Conservation (phyloP, 2,329 filamentous ascomycete species). For the Alternaria ventricosa region DNA sequence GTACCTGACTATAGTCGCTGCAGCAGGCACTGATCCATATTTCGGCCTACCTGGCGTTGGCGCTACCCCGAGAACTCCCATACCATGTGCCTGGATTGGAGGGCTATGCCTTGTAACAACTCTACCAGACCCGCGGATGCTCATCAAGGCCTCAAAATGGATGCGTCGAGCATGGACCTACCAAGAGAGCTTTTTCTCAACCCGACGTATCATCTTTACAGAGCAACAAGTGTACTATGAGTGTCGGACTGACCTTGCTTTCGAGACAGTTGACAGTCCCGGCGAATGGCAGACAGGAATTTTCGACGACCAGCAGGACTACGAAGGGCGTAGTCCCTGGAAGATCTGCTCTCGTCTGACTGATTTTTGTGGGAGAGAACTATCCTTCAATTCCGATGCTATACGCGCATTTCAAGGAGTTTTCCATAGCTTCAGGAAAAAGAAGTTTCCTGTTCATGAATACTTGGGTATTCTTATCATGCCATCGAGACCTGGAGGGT, state of each 20-base stretch:
- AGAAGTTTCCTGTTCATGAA: fast-evolving
- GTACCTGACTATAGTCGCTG: not conserved
- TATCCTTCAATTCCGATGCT: not conserved
- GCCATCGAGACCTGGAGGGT: not conserved
- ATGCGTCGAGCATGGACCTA: not conserved
- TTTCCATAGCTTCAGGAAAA: not conserved
- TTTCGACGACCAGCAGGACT: fast-evolving
- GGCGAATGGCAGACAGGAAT: fast-evolving
- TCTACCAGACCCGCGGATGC: not conserved
- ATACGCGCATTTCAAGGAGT: not conserved
- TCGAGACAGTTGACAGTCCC: not conserved
- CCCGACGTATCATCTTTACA: not conserved
- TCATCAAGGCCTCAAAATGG: not conserved
- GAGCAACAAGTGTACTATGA: not conserved
- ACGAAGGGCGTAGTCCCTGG: not conserved
- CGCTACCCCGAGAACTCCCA: not conserved
- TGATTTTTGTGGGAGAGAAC: not conserved
- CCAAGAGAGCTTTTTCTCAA: not conserved
- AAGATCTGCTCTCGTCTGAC: not conserved
- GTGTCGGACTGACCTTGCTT: not conserved
- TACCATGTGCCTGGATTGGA: not conserved
- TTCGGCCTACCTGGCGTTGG: not conserved
- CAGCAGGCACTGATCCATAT: not conserved
- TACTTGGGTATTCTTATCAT: not conserved
- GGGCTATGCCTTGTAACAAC: not conserved